phyloP scores from a whole-genome alignment of 228 moss, liverwort and hornwort genomes.

The Sphagnum fallax region DNA sequence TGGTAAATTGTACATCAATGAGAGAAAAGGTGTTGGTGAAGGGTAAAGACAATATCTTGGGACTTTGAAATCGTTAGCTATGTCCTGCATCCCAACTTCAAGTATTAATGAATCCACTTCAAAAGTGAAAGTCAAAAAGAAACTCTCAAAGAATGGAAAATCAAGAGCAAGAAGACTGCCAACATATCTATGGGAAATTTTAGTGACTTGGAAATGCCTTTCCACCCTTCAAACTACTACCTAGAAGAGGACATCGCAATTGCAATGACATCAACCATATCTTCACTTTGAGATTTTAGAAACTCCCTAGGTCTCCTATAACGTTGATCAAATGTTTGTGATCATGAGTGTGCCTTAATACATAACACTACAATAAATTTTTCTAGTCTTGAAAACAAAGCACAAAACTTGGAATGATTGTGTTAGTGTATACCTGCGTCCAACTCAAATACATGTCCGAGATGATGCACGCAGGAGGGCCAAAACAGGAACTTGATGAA shows the following conservation, averaged over 20 bases:
- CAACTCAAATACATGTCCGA: slow-evolving; percentile 58
- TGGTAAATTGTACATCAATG: slow-evolving; percentile 24
- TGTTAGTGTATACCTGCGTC: slow-evolving; percentile 22
- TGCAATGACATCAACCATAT: background rate
- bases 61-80: slow-evolving; percentile 32
- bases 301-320: background rate
- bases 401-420: too few species aligned
- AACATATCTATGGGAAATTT: background rate
- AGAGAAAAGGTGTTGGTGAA: slow-evolving; percentile 31
- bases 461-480: slow-evolving; percentile 36
- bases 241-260: background rate
- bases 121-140: background rate
- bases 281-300: background rate
- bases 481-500: background rate
- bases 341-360: too few species aligned
- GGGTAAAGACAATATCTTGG: slow-evolving; percentile 30
- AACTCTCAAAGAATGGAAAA: background rate
- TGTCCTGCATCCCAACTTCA: slow-evolving; percentile 11
- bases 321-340: too few species aligned
- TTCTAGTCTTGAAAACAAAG: background rate
- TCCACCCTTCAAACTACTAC: too few species aligned
- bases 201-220: background rate
- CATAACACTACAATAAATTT: background rate
- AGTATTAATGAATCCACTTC: too few species aligned
- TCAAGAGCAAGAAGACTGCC: background rate